Evolutionary conservation across 306 rosid genomes (phyloP).

Genomic region (Sicyos edulis): DNA sequence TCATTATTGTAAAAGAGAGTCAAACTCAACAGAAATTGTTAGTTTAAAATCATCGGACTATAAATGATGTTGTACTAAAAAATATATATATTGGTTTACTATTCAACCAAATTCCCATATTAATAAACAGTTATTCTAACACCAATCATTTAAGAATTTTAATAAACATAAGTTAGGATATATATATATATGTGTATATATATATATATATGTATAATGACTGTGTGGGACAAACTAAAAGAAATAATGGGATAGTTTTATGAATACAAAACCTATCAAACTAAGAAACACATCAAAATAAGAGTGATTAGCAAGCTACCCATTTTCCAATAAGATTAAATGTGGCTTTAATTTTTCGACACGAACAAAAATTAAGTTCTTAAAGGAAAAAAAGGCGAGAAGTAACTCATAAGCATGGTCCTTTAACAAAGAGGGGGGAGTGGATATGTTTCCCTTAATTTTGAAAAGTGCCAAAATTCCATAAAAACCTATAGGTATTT

Average conservation of each 20-base stretch:
- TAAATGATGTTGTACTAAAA: too few relatives aligned
- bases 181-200: too few relatives aligned
- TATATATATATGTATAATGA: too few relatives aligned
- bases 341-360: background rate
- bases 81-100: background rate
- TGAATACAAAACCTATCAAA: background rate
- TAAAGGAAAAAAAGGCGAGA: background rate
- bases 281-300: background rate
- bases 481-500: background rate
- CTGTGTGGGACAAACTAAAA: background rate
- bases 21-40: too few relatives aligned
- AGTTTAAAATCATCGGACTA: too few relatives aligned
- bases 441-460: constrained; percentile 36
- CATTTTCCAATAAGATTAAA: background rate
- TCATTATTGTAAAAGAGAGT: too few relatives aligned
- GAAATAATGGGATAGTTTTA: background rate
- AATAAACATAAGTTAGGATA: background rate
- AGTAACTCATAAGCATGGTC: background rate
- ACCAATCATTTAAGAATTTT: too few relatives aligned
- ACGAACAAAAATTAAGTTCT: constrained; percentile 7
- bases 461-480: constrained; percentile 43
- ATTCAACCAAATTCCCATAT: background rate
- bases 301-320: constrained; percentile 10
- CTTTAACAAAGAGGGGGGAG: constrained; percentile 22
- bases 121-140: background rate